Conservation (phyloP, 2,329 filamentous ascomycete genomes). For the Colletotrichum coccodes region DNA sequence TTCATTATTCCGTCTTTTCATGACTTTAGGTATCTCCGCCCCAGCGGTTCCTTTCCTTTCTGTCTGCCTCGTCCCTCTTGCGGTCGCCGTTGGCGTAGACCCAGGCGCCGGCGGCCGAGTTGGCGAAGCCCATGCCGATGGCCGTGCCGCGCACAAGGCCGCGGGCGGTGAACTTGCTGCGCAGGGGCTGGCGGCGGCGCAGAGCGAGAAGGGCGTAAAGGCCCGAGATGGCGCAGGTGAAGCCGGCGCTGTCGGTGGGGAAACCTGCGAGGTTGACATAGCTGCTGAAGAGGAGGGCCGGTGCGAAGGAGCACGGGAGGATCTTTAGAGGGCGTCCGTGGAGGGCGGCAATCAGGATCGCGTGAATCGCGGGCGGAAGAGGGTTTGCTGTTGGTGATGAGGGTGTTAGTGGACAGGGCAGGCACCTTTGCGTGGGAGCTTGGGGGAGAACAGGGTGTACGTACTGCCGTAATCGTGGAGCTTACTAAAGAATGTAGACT, state of each 20-base stretch:
- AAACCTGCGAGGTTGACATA: slow-evolving; percentile 71
- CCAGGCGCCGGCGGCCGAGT: slow-evolving; percentile 60
- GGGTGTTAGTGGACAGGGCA: slow-evolving; percentile 5
- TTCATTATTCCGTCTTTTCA: neutral
- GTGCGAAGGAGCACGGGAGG: slow-evolving; percentile 60
- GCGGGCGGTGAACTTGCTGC: slow-evolving; percentile 55
- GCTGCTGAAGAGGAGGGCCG: slow-evolving; percentile 64
- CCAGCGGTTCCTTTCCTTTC: slow-evolving; percentile 63
- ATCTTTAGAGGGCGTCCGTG: slow-evolving; percentile 64
- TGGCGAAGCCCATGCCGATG: slow-evolving; percentile 59
- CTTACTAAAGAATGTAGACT: slow-evolving; percentile 24
- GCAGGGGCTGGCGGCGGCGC: slow-evolving; percentile 54
- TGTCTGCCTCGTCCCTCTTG: slow-evolving; percentile 58
- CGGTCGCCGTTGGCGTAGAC: slow-evolving; percentile 63
- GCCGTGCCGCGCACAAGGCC: slow-evolving; percentile 62
- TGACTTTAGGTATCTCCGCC: slow-evolving; percentile 39
- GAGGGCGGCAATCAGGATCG: slow-evolving; percentile 65
- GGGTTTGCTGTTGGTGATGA: slow-evolving; percentile 54
- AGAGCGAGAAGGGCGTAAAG: slow-evolving; percentile 66
- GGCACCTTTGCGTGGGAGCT: neutral
- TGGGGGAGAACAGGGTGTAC: slow-evolving; percentile 41
- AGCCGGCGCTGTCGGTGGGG: slow-evolving; percentile 65
- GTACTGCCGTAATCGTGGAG: slow-evolving; percentile 62
- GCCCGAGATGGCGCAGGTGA: slow-evolving; percentile 66
- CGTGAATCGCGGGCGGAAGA: slow-evolving; percentile 64